These are phyloP conservation scores for Tilletia caries DNA, from an alignment of 1,284 basidiomycete species.

Conservation along the genomic window DNA sequence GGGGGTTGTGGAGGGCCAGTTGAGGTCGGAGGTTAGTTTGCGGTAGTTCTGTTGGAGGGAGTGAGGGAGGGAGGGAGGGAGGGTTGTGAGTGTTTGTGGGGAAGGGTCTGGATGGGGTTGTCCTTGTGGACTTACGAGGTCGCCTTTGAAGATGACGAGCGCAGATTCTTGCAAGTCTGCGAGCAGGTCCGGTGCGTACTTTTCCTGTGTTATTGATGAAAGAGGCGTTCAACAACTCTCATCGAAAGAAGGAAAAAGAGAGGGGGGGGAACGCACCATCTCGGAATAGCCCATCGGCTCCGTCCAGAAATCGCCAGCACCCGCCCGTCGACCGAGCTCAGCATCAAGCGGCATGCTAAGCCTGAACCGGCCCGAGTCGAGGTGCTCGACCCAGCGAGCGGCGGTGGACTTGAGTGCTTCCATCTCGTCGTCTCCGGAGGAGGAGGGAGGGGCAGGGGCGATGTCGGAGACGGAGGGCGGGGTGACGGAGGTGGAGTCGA, in stretches of 20 bases:
- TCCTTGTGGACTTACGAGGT: conserved; percentile 65
- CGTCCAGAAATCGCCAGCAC: conserved; percentile 47
- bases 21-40: conserved; percentile 82
- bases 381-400: conserved; percentile 69
- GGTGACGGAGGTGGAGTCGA: conserved; percentile 38
- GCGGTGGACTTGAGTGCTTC: conserved; percentile 63
- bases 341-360: conserved; percentile 69
- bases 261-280: background rate
- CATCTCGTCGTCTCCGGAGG: conserved; percentile 30
- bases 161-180: conserved; percentile 62
- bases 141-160: conserved; percentile 93
- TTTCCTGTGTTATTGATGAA: background rate
- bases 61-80: background rate
- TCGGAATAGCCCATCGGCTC: conserved; percentile 34
- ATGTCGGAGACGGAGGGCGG: conserved; percentile 31
- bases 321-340: conserved; percentile 60
- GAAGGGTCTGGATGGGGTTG: conserved; percentile 7
- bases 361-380: conserved; percentile 69
- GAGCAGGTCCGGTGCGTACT: conserved; percentile 63
- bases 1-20: conserved; percentile 78
- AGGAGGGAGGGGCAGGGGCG: conserved; percentile 12
- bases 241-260: background rate
- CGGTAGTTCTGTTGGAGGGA: conserved; percentile 28
- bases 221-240: background rate
- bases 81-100: background rate